Base-by-base conservation (phyloP, 73 alveolate species). In the Durusdinium trenchii region DNA sequence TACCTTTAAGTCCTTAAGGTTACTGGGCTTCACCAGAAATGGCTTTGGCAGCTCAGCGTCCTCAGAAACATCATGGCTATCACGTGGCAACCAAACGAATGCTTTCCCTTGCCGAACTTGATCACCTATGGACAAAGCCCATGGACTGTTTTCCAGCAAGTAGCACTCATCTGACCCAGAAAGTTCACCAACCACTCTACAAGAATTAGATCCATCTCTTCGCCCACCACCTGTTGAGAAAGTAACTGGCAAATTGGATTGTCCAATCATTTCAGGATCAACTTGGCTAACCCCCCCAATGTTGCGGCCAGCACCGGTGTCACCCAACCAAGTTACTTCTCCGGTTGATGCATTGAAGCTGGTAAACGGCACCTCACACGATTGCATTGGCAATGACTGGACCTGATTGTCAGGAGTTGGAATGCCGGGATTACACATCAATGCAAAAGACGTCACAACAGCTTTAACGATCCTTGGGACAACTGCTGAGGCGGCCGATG, bases 281-380 rank as follows among this genome's bases (percentile, higher is more conserved):
- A 79, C 69, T 23, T 40, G 60, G 47, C 30, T 79, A 10, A 30
- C 48, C 2, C 90, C 90, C 9, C 95, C 95, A 9, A 87, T 87
- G 85, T 87, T 60, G 61, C 95, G 78, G 51, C 95, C 95, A 1
- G 95, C 95, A 38, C 95, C 95, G 3, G 95, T 62, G 42, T 87
- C 95, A 3, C 95, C 85, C 18, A 87, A 73, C 95, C 95, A 87
- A 6, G 85, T 87, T 30, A 87, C 71, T 30, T 69, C 81, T 18
- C 69, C 71, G 0, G 95, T 87, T 0, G 69, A 38, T 28, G 57
- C 85, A 43, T 38, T 47, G 85, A 42, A 45, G 57, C 85, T 79
- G 4, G 90, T 79, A 67, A 79, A 76, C 1, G 90, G 90, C 67
- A 79, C 90, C 69, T 79, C 90, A 20, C 38, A 23, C 5, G 90